Conservation (phyloP, 768 basidiomycete genomes). For the Kwoniella heveanensis region DNA sequence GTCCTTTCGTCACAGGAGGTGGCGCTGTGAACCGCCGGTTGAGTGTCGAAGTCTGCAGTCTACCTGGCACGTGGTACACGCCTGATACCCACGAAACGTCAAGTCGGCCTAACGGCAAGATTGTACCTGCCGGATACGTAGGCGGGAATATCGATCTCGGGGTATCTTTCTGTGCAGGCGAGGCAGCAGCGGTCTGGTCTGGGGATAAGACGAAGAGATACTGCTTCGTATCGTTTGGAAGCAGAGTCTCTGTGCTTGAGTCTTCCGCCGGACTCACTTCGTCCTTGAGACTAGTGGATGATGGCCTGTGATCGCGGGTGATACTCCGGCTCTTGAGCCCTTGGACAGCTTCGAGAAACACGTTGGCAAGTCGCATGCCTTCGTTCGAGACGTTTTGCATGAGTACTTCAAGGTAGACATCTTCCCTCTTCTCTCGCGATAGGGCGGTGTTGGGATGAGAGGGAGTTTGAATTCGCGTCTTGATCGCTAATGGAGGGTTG, state of each 20-base stretch:
- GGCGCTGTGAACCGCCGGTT: constrained; percentile 73
- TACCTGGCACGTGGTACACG: constrained; percentile 79
- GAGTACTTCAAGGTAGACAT: constrained; percentile 88
- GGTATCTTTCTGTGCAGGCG: not conserved
- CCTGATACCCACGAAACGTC: constrained; percentile 83
- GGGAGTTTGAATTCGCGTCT: constrained; percentile 84
- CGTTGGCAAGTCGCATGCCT: constrained; percentile 74
- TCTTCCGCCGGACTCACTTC: constrained; percentile 35
- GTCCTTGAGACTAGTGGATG: too few relatives aligned
- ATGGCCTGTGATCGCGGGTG: constrained; percentile 26
- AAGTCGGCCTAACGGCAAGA: constrained; percentile 78
- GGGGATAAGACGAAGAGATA: constrained; percentile 81
- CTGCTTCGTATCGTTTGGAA: constrained; percentile 81
- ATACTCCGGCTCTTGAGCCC: constrained; percentile 63
- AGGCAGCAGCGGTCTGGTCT: not conserved
- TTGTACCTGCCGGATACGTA: constrained; percentile 66
- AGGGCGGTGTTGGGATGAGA: constrained; percentile 73
- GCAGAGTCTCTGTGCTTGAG: constrained; percentile 59
- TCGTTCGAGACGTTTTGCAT: constrained; percentile 86
- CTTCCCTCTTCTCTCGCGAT: constrained; percentile 68
- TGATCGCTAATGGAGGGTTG: constrained; percentile 90
- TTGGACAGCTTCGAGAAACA: constrained; percentile 56
- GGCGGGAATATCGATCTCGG: constrained; percentile 56
- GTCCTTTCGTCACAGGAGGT: constrained; percentile 57
- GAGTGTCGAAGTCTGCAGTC: constrained; percentile 83